These are phyloP conservation scores for Strobilomyces confusus DNA, from an alignment of 768 basidiomycete species.

Conservation along the genomic window DNA sequence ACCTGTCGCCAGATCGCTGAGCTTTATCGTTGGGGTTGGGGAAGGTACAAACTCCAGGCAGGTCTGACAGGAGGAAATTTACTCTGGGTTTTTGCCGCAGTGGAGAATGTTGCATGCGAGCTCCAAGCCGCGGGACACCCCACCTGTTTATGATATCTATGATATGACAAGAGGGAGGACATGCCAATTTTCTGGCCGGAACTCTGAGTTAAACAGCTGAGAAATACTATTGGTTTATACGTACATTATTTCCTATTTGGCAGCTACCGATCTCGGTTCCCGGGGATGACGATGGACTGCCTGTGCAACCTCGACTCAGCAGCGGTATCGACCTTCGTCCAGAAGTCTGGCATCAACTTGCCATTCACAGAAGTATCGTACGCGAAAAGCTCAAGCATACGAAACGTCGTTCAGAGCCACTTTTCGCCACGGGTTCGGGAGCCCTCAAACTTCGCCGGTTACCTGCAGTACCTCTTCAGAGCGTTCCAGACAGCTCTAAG, in stretches of 20 bases:
- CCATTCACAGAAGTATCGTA: too few relatives aligned
- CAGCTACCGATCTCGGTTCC: background rate
- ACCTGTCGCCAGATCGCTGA: constrained; percentile 64
- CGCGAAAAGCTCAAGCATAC: too few relatives aligned
- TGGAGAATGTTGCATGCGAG: constrained; percentile 63
- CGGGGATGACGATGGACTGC: constrained; percentile 64
- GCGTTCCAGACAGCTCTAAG: too few relatives aligned
- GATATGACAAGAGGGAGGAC: constrained; percentile 73
- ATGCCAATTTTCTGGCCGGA: constrained; percentile 34
- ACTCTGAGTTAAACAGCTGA: constrained; percentile 2
- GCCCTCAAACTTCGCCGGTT: too few relatives aligned
- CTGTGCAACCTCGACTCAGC: constrained; percentile 77
- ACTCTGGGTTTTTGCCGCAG: constrained; percentile 73
- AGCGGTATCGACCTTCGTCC: constrained; percentile 86
- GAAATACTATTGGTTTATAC: background rate
- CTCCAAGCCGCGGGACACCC: constrained; percentile 52
- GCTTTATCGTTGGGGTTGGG: constrained; percentile 85
- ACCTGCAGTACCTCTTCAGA: too few relatives aligned
- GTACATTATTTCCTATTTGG: background rate
- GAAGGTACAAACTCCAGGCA: constrained; percentile 68
- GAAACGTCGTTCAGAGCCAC: too few relatives aligned
- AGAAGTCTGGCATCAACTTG: constrained; percentile 86
- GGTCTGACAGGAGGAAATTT: constrained; percentile 84
- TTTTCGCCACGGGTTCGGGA: too few relatives aligned
- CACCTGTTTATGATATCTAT: constrained; percentile 67